Conservation (phyloP, 768 basidiomycete species). For the Boletus pseudopeckii region DNA sequence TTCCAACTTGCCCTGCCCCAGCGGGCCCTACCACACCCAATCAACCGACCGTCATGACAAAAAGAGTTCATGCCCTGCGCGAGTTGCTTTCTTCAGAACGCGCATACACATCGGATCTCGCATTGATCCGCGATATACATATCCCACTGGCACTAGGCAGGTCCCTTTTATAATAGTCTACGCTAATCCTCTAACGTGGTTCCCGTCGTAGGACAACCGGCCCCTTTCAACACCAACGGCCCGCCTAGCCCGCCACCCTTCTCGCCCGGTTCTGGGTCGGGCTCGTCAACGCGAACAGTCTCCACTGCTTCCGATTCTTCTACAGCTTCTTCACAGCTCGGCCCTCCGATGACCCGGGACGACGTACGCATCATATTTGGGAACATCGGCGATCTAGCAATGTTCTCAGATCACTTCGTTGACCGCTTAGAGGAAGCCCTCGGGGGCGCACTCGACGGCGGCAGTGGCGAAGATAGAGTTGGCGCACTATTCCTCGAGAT, state of each 20-base stretch:
- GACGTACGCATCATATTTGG: constrained; percentile 72
- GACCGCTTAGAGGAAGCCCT: constrained; percentile 64
- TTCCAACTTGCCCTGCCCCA: constrained; percentile 1
- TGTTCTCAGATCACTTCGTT: constrained; percentile 64
- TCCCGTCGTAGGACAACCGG: constrained; percentile 36
- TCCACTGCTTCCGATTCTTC: constrained; percentile 48
- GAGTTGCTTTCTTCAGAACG: constrained; percentile 78
- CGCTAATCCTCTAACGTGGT: constrained; percentile 10
- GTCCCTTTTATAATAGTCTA: constrained; percentile 21
- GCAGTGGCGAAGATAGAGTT: constrained; percentile 65
- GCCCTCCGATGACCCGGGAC: constrained; percentile 65
- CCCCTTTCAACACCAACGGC: constrained; percentile 34
- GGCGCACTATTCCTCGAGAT: constrained; percentile 67
- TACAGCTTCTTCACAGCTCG: constrained; percentile 46
- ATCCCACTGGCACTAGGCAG: constrained; percentile 75
- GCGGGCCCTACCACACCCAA: constrained; percentile 23
- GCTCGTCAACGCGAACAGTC: constrained; percentile 39
- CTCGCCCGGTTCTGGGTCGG: constrained; percentile 34
- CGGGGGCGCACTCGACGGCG: constrained; percentile 57
- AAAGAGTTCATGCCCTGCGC: constrained; percentile 72
- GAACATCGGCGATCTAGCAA: constrained; percentile 73
- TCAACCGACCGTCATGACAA: constrained; percentile 44
- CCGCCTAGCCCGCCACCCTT: constrained; percentile 26
- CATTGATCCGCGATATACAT: constrained; percentile 72
- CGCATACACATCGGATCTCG: constrained; percentile 81